Evolutionary conservation across 441 rosid genomes (phyloP), one percentile per base, ranked within the genome.

Genomic region (Pelargonium australe): DNA sequence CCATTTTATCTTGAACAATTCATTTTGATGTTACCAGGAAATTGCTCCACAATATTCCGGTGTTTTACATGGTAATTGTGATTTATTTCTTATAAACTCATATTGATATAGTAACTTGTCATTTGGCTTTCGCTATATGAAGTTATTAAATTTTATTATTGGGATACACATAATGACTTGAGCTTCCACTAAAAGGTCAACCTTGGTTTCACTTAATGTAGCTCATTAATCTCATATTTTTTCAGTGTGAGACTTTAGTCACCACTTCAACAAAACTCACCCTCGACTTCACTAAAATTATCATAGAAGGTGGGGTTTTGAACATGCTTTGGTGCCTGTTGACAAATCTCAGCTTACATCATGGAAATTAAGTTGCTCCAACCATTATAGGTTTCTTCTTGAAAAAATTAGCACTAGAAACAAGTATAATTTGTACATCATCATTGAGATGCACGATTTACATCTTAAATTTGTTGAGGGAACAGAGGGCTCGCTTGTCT

Each of bases 1-100:
- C 55, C 23, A 49, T 43, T 55, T 68, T 83, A 58, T 72, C 7
- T 68, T 20, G 64, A n/a, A 14, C 28, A 40, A 7, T 57, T 44
- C 62, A 64, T 37, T 69, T 66, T 61, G 75, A 63, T 68, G 67
- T 70, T 76, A 70, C 19, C 90, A 94, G 99, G 97, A 94, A 81
- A 89, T 94, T 58, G 85, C 96, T 65, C 97, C 94, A 68, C 89
- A 82, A 17, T 91, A 91, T 83, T 80, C 96, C 8, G 99, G 99
- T 58, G 96, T 91, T 80, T 77, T 91, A 71, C 96, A 86, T 74
- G 99, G 99, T 91, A 88, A 14, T 17, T 11, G 58, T 57, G 23
- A 51, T 71, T 3, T 19, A 19, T 67, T 55, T 60, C 58, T 25
- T 53, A 17, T 62, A 31, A 73, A 43, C 45, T 62, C 60, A 53